phyloP scores from a whole-genome alignment of 192 early-diverging fungal species.

The Backusella westeae region DNA sequence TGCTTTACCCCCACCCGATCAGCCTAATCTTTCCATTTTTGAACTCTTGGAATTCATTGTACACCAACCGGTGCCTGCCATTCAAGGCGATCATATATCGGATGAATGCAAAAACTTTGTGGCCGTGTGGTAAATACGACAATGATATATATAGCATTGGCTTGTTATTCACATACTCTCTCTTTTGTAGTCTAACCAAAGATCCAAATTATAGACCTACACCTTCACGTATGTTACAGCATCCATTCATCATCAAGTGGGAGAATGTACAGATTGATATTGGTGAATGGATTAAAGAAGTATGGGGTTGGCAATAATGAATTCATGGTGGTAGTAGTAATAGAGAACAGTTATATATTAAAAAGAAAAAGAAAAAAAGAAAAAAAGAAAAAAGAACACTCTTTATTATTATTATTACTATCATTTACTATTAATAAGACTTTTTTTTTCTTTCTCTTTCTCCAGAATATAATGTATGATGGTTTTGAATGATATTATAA shows the following conservation, averaged over 20 bases:
- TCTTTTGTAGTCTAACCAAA: slow-evolving; percentile 63
- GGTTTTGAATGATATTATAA: background rate
- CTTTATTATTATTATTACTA: background rate
- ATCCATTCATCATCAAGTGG: slow-evolving; percentile 67
- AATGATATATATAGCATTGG: background rate
- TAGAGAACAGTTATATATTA: background rate
- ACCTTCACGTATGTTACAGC: slow-evolving; percentile 64
- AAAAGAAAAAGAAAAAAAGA: background rate
- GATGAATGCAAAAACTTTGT: slow-evolving; percentile 68
- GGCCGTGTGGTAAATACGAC: slow-evolving; percentile 57
- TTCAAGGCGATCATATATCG: slow-evolving; percentile 57
- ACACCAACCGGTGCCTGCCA: slow-evolving; percentile 76
- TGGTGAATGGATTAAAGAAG: slow-evolving; percentile 40
- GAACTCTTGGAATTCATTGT: slow-evolving; percentile 94
- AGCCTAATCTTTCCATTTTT: slow-evolving; percentile 75
- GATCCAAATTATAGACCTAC: slow-evolving; percentile 66
- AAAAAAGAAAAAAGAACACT: no score
- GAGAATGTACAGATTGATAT: slow-evolving; percentile 60
- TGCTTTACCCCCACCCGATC: slow-evolving; percentile 72
- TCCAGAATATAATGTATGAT: background rate
- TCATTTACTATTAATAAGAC: background rate
- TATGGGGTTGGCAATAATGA: slow-evolving; percentile 34
- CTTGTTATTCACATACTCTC: background rate
- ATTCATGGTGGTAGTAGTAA: background rate
- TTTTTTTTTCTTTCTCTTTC: background rate